A percentile compares a stretch with the other conserved stretches of the same genome.
These are phyloP conservation scores for Tremella yokohamensis DNA, from an alignment of 768 basidiomycete species.

Conservation along the genomic window DNA sequence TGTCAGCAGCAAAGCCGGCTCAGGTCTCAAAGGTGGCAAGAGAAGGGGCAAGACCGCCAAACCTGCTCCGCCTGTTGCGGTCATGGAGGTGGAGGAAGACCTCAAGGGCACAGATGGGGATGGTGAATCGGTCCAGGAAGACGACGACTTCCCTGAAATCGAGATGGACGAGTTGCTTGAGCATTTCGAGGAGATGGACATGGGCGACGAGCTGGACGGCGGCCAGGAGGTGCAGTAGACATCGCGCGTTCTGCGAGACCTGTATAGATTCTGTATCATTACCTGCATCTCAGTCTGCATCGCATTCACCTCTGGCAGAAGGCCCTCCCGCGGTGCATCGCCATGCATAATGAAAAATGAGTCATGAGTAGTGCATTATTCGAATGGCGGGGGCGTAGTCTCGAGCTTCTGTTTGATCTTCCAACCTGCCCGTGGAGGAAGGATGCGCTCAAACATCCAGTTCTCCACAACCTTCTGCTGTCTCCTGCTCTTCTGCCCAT, in stretches of 20 bases:
- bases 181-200: conserved; percentile 85
- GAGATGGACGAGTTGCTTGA: conserved; percentile 80
- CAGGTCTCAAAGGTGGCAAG: conserved; percentile 43
- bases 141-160: conserved; percentile 89
- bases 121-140: conserved; percentile 56
- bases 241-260: background rate
- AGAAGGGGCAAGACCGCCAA: conserved; percentile 17
- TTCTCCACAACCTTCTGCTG: conserved; percentile 18
- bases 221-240: conserved; percentile 17
- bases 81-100: conserved; percentile 53
- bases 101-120: conserved; percentile 49
- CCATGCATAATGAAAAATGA: conserved; percentile 2
- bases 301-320: background rate
- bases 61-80: conserved; percentile 12
- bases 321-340: background rate
- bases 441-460: conserved; percentile 13
- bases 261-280: background rate
- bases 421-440: conserved; percentile 13
- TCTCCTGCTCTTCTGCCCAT: conserved; percentile 1
- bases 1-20: conserved; percentile 23
- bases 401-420: conserved; percentile 17
- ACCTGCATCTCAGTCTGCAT: background rate
- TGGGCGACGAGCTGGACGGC: conserved; percentile 51
- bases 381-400: background rate
- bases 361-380: background rate